Percentiles rank a stretch among this genome's conserved stretches.
phyloP scores from a whole-genome alignment of 257 asterid genomes.

The Penstemon davidsonii region DNA sequence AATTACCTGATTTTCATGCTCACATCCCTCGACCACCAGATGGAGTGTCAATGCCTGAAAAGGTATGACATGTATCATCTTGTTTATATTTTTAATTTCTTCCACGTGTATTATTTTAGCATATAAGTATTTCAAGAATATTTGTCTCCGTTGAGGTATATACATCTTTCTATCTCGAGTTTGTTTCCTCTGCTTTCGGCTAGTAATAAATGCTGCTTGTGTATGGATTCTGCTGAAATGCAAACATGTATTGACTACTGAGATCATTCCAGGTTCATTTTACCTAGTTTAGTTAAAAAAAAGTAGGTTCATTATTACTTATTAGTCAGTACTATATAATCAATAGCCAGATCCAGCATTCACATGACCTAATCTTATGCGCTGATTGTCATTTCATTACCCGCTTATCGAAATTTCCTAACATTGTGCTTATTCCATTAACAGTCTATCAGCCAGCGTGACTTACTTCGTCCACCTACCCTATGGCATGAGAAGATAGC shows the following conservation, averaged over 20 bases:
- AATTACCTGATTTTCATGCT: constrained; percentile 50
- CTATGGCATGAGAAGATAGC: constrained; percentile 51
- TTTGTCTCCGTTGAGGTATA: not conserved
- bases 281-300: too few species aligned
- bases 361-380: too few species aligned
- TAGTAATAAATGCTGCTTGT: not conserved
- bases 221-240: not conserved
- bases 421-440: constrained; percentile 19
- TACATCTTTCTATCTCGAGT: not conserved
- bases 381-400: too few species aligned
- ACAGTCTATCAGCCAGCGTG: constrained; percentile 38
- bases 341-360: too few species aligned
- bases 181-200: not conserved
- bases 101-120: not conserved
- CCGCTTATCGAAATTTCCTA: constrained; percentile 17
- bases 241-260: not conserved
- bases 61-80: constrained; percentile 38
- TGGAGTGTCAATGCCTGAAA: constrained; percentile 47
- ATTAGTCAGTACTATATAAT: too few species aligned
- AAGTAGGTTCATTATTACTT: too few species aligned
- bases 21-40: constrained; percentile 49
- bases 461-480: constrained; percentile 36
- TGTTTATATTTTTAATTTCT: not conserved
- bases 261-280: not conserved
- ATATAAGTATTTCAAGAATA: constrained; percentile 3